Percentiles rank a stretch among this genome's conserved stretches.
Conservation (phyloP, 352 stramenopile species). For the Elongisporangium prolatum region DNA sequence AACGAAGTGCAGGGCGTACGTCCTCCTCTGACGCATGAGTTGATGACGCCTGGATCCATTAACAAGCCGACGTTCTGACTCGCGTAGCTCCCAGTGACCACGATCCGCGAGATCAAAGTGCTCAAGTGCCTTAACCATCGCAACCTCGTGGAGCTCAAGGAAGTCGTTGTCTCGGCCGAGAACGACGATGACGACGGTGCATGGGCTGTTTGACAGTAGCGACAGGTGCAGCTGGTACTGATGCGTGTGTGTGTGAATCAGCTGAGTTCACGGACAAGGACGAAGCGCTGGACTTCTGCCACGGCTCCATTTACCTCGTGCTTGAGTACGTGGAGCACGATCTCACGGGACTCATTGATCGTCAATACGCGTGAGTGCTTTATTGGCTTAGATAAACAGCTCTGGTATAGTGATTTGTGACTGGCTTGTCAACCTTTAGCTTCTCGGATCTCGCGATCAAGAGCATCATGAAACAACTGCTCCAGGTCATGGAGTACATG, state of each 20-base stretch:
- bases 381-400: not conserved
- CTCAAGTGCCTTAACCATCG: constrained; percentile 94
- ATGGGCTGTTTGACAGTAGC: not conserved
- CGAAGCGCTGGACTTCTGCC: constrained; percentile 78
- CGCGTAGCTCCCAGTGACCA: constrained; percentile 89
- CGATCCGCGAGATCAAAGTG: constrained; percentile 98
- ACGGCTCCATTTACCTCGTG: constrained; percentile 85
- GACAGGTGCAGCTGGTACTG: not conserved
- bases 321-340: constrained; percentile 89
- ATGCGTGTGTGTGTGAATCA: constrained; percentile 6
- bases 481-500: constrained; percentile 87
- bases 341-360: constrained; percentile 83
- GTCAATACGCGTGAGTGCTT: constrained; percentile 69
- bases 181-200: constrained; percentile 80
- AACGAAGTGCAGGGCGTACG: constrained; percentile 87
- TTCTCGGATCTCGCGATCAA: constrained; percentile 87
- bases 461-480: constrained; percentile 81
- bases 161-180: constrained; percentile 91
- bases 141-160: constrained; percentile 95
- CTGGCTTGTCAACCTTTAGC: constrained; percentile 14
- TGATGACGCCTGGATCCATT: constrained; percentile 1
- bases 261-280: constrained; percentile 83
- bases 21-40: constrained; percentile 11
- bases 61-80: not conserved
- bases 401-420: not conserved